Percentiles rank a stretch among this genome's conserved stretches.
phyloP scores from a whole-genome alignment of 2,329 filamentous ascomycete species.

The Dendrostoma leiphaemia region DNA sequence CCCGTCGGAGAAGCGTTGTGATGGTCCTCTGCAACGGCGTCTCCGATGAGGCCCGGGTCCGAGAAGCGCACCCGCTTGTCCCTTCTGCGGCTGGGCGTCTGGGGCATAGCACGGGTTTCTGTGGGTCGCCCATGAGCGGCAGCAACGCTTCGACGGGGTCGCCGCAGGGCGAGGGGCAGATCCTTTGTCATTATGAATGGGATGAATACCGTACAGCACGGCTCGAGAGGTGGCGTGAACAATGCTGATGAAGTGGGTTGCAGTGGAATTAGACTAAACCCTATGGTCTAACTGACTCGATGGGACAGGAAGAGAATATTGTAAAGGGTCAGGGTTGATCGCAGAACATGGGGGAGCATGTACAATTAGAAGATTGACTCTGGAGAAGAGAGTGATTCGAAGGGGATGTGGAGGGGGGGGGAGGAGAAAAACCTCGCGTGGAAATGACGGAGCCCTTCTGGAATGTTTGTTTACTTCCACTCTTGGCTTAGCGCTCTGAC shows the following conservation, averaged over 20 bases:
- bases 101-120: conserved; percentile 17
- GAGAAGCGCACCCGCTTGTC: conserved; percentile 59
- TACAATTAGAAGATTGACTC: background rate
- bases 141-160: conserved; percentile 45
- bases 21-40: conserved; percentile 21
- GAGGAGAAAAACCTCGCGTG: background rate
- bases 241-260: too few relatives aligned
- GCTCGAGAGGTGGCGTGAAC: background rate
- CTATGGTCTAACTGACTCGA: too few relatives aligned
- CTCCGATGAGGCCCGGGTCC: conserved; percentile 46
- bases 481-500: background rate
- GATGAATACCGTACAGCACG: background rate
- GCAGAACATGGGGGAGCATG: background rate
- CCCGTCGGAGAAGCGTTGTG: conserved; percentile 40
- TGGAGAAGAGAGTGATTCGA: too few relatives aligned
- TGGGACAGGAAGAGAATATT: background rate
- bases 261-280: too few relatives aligned
- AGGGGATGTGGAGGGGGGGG: background rate
- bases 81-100: conserved; percentile 27
- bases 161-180: conserved; percentile 55
- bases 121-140: conserved; percentile 17
- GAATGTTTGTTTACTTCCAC: background rate
- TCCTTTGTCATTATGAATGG: conserved; percentile 36
- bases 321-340: background rate
- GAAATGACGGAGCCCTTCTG: background rate